Base-by-base conservation (phyloP, 495 filamentous ascomycete genomes). In the Penicillium crystallinum region DNA sequence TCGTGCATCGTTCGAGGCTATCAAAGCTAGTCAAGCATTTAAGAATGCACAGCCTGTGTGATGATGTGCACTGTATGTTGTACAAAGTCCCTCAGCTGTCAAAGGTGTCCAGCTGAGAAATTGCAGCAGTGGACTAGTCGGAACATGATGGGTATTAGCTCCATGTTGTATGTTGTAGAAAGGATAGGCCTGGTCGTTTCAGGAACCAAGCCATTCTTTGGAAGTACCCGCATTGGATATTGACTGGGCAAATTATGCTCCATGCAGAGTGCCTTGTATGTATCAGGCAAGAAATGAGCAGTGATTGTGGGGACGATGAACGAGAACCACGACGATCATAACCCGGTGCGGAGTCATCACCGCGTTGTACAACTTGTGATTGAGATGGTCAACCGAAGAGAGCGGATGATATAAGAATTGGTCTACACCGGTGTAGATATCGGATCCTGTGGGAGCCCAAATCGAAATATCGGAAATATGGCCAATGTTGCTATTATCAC, bases 401-500 rank as follows among this genome's bases (percentile, higher is more conserved):
- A 4, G 11, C 18, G n/a, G n/a, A 45, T 45, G 17, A 9, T 45
- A 33, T 45, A 45, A 45, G 15, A 7, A 27, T 3, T 27, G 3
- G 23, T 27, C 23, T 27, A 3, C 3, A 3, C 7, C 23, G 23
- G 23, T 27, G 23, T 27, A 7, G 23, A 27, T 7, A 27, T 3
- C 23, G 31, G 31, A 25, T 12, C 17, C 17, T 18, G 25, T 36
- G 21, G 5, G 29, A 29, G 9, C 18, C 15, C 17, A 25, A 3
- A 29, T 37, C 49, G 23, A n/a, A 53, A 15, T 41, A 23, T 5
- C 6, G 23, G 8, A 34, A 23, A 10, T 36, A 50, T 44, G 46
- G 17, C 36, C 11, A 53, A 58, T 51, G 52, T 62, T 23, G 59
- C 59, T 31, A 22, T 62, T 21, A 62, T 62, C 29, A 62, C 59